These are phyloP conservation scores for Seminavis robusta DNA, from an alignment of 108 stramenopile species.

Conservation along the genomic window DNA sequence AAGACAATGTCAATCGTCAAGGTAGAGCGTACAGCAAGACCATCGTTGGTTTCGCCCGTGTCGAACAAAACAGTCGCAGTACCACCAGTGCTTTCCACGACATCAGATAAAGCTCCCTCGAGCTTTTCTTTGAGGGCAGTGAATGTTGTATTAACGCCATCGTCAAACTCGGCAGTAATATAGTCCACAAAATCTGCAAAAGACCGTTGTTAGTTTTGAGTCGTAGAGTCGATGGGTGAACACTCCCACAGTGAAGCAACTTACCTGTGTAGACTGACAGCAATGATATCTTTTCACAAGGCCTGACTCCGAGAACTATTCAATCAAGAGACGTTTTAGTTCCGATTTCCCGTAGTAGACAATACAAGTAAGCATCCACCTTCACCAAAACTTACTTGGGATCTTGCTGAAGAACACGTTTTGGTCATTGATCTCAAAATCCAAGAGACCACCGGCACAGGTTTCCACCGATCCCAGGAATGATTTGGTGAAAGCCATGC, in stretches of 20 bases:
- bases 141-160: slow-evolving; percentile 9
- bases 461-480: slow-evolving; percentile 31
- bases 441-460: slow-evolving; percentile 36
- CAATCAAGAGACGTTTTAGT: background rate
- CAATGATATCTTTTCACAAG: too few relatives aligned
- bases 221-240: too few relatives aligned
- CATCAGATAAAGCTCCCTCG: slow-evolving; percentile 16
- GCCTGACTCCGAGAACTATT: too few relatives aligned
- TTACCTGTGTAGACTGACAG: slow-evolving; percentile 8
- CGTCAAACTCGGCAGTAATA: slow-evolving; percentile 8
- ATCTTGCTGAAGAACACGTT: slow-evolving; percentile 23
- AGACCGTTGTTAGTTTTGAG: too few relatives aligned
- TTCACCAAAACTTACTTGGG: slow-evolving; percentile 16
- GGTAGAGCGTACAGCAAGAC: too few relatives aligned
- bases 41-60: too few relatives aligned
- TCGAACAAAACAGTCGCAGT: slow-evolving; percentile 11
- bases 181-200: slow-evolving; percentile 17
- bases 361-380: background rate
- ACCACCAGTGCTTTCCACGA: slow-evolving; percentile 33
- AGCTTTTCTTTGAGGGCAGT: slow-evolving; percentile 13
- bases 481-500: slow-evolving; percentile 14
- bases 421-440: too few relatives aligned
- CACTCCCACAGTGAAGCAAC: too few relatives aligned
- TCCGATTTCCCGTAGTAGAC: background rate
- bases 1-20: too few relatives aligned